Evolutionary conservation across 1,284 basidiomycete genomes (phyloP).

Genomic region (Malassezia sp.): DNA sequence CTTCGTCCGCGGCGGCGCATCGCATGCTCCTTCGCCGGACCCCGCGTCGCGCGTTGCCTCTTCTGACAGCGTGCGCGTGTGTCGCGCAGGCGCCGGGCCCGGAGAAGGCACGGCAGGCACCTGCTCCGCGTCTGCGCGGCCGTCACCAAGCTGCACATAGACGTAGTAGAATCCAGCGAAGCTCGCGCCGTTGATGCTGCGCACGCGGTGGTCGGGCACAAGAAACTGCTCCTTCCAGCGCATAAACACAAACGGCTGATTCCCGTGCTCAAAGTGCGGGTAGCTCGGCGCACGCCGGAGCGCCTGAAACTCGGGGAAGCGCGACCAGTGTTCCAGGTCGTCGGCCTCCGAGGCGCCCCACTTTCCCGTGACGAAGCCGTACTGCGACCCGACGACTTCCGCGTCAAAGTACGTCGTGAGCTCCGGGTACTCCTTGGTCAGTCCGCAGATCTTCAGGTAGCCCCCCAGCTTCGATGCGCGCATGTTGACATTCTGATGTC

Average conservation of each 20-base stretch:
- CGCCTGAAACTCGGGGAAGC: slow-evolving; percentile 31
- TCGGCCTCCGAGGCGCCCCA: slow-evolving; percentile 40
- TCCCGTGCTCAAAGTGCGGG: slow-evolving; percentile 27
- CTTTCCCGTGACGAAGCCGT: slow-evolving; percentile 36
- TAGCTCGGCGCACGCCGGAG: slow-evolving; percentile 24
- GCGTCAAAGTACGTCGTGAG: slow-evolving; percentile 45
- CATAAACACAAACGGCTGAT: slow-evolving; percentile 59
- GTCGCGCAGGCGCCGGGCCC: neutral
- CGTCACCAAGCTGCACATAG: slow-evolving; percentile 57
- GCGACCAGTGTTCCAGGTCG: slow-evolving; percentile 40
- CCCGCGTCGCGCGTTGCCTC: neutral
- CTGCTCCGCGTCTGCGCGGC: neutral
- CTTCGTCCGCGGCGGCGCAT: neutral
- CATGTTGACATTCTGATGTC: slow-evolving; percentile 29
- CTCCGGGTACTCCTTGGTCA: slow-evolving; percentile 45
- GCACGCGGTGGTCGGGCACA: slow-evolving; percentile 81
- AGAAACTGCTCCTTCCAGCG: slow-evolving; percentile 93
- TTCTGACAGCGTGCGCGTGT: neutral
- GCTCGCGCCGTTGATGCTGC: slow-evolving; percentile 86
- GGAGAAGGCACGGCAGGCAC: slow-evolving; percentile 9
- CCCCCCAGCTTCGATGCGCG: slow-evolving; percentile 36
- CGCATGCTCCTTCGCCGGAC: neutral
- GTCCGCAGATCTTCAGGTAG: slow-evolving; percentile 42
- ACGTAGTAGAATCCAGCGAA: slow-evolving; percentile 75
- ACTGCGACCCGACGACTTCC: slow-evolving; percentile 37